Evolutionary conservation across 441 rosid species (phyloP), one percentile per base, ranked within the genome.

Genomic region (Pelargonium fulgidum): DNA sequence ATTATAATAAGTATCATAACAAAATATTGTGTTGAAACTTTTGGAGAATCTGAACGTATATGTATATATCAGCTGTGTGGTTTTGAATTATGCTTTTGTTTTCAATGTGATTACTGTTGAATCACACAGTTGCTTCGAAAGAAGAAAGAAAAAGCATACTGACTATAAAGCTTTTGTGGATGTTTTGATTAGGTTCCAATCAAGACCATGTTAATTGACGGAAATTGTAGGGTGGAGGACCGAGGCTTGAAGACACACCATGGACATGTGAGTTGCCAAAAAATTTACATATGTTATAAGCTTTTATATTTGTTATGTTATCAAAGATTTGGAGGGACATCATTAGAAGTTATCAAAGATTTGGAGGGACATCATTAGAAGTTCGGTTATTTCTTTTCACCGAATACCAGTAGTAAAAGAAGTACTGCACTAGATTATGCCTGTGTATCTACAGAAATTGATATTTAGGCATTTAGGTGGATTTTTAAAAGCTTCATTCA

Each of bases 211-310:
- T 76, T 95, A 59, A 86, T 95, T 66, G 99, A 92, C 78, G 99
- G 99, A 7, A 95, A 89, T 75, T 95, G 97, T 81, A 85, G 99
- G 77, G 99, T 92, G 72, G 99, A 95, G 82, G 99, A 95, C 83
- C 96, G 98, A 48, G 99, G 99, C 65, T 82, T 95, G 95, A 92
- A 95, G 95, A 88, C 92, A 29, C 99, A 95, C 36, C 97, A 95
- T 73, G 96, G 98, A 68, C 95, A 84, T 81, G 99, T 95, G 73
- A 85, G 96, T 81, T 61, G n/a, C 48, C 7, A 54, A 8, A 42
- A 54, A 8, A 36, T 74, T 22, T 26, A 58, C 4, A 20, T 22
- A 58, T 58, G 9, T 58, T 58, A 3, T 19, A 20, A 58, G 33
- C 33, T 20, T 20, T 58, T 58, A 19, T 3, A 19, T 22, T 58